phyloP scores from a whole-genome alignment of 805 yeast species.

The Candida fluviatilis region DNA sequence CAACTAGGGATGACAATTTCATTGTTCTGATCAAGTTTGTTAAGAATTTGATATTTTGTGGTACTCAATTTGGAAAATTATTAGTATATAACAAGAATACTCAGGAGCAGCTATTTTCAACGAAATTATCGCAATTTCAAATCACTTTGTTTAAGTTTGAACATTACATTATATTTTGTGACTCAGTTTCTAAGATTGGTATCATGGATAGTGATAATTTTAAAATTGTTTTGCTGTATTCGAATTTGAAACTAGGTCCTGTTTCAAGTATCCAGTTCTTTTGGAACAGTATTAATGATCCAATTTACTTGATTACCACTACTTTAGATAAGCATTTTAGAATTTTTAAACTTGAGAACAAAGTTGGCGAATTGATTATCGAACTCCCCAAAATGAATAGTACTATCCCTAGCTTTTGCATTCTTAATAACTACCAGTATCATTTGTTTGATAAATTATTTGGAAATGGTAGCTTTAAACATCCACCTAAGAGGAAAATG shows the following conservation, averaged over 20 bases:
- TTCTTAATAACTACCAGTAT: constrained; percentile 1
- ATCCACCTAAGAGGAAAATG: not conserved
- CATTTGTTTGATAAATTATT: constrained; percentile 3
- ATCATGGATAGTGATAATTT: constrained; percentile 18
- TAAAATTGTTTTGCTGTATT: constrained; percentile 19
- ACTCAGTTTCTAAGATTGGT: constrained; percentile 29
- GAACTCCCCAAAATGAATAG: not conserved
- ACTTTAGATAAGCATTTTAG: constrained; percentile 18
- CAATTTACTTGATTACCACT: constrained; percentile 20
- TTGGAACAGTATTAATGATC: constrained; percentile 8
- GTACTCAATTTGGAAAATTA: constrained; percentile 29
- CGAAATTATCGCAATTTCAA: constrained; percentile 22
- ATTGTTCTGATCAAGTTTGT: constrained; percentile 1
- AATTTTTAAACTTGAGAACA: constrained; percentile 10
- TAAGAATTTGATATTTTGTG: constrained; percentile 17
- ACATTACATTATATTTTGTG: constrained; percentile 20
- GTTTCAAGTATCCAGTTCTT: constrained; percentile 1
- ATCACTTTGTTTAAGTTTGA: constrained; percentile 16
- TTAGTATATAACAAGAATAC: constrained; percentile 14
- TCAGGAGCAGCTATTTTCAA: constrained; percentile 9
- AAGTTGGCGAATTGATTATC: constrained; percentile 1
- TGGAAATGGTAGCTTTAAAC: constrained; percentile 1
- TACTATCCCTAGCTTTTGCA: constrained; percentile 3
- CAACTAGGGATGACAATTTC: not conserved
- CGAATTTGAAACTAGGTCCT: constrained; percentile 12